Evolutionary conservation across 2,329 filamentous ascomycete species (phyloP), one percentile per base, ranked within the genome.

Genomic region (Diaporthe citrichinensis): DNA sequence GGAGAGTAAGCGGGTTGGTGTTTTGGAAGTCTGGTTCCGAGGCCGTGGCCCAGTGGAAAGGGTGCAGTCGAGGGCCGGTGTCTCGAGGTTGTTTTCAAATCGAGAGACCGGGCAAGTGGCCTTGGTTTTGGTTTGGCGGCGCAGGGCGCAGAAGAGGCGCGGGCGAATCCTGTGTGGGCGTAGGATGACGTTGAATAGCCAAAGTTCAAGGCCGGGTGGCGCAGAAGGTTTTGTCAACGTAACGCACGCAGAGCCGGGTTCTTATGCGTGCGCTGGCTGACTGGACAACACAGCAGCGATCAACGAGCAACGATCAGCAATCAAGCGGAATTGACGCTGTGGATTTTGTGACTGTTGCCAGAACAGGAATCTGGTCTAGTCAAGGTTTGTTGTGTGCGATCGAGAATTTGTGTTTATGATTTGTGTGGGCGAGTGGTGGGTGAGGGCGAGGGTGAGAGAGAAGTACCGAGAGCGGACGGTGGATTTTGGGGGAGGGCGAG

Each of bases 81-180:
- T 72, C 44, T 53, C 75, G 44, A 67, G 73, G 62, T 36, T 73
- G 73, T 73, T 73, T 76, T 71, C 44, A 53, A 46, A 65, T 72
- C 57, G 34, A 74, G 67, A 9, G 73, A 39, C 73, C 68, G 51
- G 73, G 57, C 74, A 46, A 41, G 73, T 62, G 72, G n/a, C 72
- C 74, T 73, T 68, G 61, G 44, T 73, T 58, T 36, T 51, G 15
- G 53, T 55, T 55, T 15, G 28, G 55, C 53, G 53, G 71, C 44
- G 71, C 74, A 68, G 71, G 53, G 61, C 74, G 49, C 59, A 49
- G 59, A 58, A 62, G 41, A 55, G 36, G 41, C 51, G 39, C 55
- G 69, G 69, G 28, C 55, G 62, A 62, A 76, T 73, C 74, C 74
- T 75, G 36, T 59, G 67, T 41, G 69, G 61, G 61, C 12, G 61